A percentile compares a stretch with the other conserved stretches of the same genome.
These are phyloP conservation scores for Vigna hirtella DNA, from an alignment of 306 rosid genomes.

Conservation along the genomic window DNA sequence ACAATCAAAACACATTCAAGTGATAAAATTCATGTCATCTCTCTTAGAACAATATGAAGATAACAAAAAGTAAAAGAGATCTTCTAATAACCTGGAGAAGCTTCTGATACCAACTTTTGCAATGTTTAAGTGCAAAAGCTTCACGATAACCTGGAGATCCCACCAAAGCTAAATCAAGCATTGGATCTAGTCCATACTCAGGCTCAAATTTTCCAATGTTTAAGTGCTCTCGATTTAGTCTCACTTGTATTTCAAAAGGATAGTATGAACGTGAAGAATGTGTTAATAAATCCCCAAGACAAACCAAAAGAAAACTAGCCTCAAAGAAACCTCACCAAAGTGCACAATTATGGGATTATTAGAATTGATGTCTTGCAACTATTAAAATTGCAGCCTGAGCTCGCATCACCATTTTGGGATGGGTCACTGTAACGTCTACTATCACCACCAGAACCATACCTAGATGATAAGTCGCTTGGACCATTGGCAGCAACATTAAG, in stretches of 20 bases:
- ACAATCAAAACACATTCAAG: no score
- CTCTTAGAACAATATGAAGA: no score
- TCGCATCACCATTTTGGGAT: constrained; percentile 59
- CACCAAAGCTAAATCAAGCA: constrained; percentile 91
- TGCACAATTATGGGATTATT: background rate
- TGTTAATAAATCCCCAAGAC: constrained; percentile 29
- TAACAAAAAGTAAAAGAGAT: no score
- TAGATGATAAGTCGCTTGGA: constrained; percentile 50
- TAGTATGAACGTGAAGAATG: constrained; percentile 24
- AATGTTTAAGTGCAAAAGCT: no score
- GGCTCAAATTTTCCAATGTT: constrained; percentile 91
- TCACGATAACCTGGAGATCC: constrained; percentile 51
- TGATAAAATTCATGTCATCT: no score
- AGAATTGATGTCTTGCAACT: constrained; percentile 59
- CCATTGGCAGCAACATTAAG: constrained; percentile 68
- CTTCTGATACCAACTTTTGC: no score
- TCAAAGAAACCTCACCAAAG: background rate
- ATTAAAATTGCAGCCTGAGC: constrained; percentile 53
- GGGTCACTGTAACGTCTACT: constrained; percentile 65
- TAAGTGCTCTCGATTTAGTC: constrained; percentile 89
- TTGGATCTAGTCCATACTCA: constrained; percentile 86
- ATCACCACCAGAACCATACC: constrained; percentile 61
- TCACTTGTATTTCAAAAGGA: constrained; percentile 67
- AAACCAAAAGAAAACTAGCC: constrained; percentile 26
- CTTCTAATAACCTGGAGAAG: no score